Percentiles rank a stretch among this genome's conserved stretches.
phyloP scores from a whole-genome alignment of 2,329 filamentous ascomycete genomes.

The Colletotrichum theobromicola region DNA sequence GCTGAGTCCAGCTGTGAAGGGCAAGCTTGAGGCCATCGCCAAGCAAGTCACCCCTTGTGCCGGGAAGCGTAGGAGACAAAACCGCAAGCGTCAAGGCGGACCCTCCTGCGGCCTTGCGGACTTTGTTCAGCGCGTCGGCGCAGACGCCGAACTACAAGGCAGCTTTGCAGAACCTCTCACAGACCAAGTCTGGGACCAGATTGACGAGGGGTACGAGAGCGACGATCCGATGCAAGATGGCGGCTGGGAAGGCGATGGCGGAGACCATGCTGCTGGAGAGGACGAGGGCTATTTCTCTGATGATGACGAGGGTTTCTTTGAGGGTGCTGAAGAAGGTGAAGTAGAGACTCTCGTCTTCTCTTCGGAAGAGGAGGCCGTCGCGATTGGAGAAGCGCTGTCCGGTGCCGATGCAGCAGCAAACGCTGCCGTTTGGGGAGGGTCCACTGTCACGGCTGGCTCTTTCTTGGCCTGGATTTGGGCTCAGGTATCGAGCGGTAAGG shows the following conservation, averaged over 20 bases:
- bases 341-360: no score
- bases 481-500: no score
- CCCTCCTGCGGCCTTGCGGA: neutral
- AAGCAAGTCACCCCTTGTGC: neutral
- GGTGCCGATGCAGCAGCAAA: neutral
- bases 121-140: conserved; percentile 5
- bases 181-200: neutral
- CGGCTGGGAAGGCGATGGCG: no score
- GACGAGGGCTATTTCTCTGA: no score
- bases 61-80: neutral
- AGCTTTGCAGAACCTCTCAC: conserved; percentile 16
- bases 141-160: conserved; percentile 10
- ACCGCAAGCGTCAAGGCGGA: neutral
- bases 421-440: neutral
- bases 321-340: no score
- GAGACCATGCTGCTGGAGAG: no score
- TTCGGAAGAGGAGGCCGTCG: no score
- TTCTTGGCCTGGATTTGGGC: neutral
- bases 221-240: no score
- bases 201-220: no score
- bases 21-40: neutral
- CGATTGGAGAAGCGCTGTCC: no score
- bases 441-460: neutral
- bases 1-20: no score
- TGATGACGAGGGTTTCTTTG: no score